A percentile compares a stretch with the other conserved stretches of the same genome.
These are phyloP conservation scores for Blastobotrys terrestris DNA, from an alignment of 805 yeast genomes.

Conservation along the genomic window DNA sequence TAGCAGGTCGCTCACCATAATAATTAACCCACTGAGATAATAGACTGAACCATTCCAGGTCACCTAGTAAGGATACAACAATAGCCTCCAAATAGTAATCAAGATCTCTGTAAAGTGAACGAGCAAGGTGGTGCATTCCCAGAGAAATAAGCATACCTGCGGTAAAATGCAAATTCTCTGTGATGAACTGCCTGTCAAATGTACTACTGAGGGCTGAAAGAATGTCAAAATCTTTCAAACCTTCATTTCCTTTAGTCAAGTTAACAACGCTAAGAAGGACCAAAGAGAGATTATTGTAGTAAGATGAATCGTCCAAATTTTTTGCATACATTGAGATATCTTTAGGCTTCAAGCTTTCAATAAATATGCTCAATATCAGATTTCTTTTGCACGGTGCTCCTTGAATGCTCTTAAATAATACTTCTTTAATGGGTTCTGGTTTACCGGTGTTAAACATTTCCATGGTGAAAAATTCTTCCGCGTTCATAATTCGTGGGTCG, in stretches of 20 bases:
- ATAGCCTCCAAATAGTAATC: background rate
- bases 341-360: background rate
- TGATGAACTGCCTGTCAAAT: background rate
- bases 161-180: background rate
- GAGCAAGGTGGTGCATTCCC: background rate
- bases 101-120: background rate
- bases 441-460: background rate
- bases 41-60: background rate
- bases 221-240: background rate
- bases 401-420: background rate
- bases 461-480: background rate
- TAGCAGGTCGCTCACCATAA: background rate
- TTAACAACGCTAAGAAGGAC: background rate
- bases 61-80: background rate
- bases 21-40: background rate
- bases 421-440: background rate
- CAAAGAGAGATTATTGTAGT: background rate
- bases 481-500: background rate
- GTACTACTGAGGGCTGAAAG: background rate
- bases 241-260: background rate
- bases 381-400: background rate
- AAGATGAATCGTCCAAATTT: background rate
- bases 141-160: background rate
- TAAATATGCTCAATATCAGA: background rate
- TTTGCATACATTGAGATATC: background rate